Evolutionary conservation across 345 rosid species (phyloP).

Genomic region (Balakata baccata): DNA sequence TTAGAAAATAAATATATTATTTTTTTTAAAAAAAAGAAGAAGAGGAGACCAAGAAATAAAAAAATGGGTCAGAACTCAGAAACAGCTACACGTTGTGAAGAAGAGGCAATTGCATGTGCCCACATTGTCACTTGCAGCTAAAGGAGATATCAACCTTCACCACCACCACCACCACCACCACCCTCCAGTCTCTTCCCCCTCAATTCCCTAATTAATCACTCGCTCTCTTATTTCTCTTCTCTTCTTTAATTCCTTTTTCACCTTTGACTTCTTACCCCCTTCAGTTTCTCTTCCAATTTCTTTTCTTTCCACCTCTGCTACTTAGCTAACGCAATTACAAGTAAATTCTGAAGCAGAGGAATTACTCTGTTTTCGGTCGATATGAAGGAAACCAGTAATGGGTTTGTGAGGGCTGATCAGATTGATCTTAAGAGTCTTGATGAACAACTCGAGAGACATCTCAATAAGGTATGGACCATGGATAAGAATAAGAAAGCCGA

Average conservation of each 20-base stretch:
- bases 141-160: not conserved
- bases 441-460: conserved; percentile 87
- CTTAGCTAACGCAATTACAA: too few species aligned
- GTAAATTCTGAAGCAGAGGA: too few species aligned
- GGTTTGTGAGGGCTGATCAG: conserved; percentile 93
- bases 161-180: not conserved
- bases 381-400: conserved; percentile 72
- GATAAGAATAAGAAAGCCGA: conserved; percentile 57
- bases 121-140: conserved; percentile 20
- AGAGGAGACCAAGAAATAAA: not conserved
- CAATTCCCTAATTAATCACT: too few species aligned
- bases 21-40: too few species aligned
- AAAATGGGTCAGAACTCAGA: conserved; percentile 3
- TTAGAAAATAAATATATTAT: too few species aligned
- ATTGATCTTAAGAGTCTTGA: conserved; percentile 95
- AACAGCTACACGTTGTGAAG: conserved; percentile 14
- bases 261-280: not conserved
- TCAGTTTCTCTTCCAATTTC: not conserved
- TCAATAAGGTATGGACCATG: conserved; percentile 60
- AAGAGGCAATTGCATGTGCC: conserved; percentile 28
- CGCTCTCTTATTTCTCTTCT: not conserved
- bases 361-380: too few species aligned
- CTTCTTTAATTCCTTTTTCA: not conserved
- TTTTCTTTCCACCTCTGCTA: not conserved
- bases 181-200: too few species aligned